Evolutionary conservation across 2,329 filamentous ascomycete species (phyloP).

Genomic region (Fusarium veterinarium): DNA sequence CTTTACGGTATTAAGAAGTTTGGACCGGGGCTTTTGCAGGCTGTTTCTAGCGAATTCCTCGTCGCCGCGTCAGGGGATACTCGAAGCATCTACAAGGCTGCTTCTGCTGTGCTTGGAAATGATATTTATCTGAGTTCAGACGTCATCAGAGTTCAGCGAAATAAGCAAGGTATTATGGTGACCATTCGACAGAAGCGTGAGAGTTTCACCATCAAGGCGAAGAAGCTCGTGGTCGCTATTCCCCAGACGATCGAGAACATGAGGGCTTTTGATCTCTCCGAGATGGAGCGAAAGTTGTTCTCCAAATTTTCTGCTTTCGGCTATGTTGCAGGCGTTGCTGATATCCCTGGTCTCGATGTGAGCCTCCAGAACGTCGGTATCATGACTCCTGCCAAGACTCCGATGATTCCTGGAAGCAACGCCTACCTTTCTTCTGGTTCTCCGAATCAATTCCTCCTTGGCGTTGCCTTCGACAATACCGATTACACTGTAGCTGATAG

Average conservation of each 20-base stretch:
- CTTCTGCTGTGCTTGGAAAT: neutral
- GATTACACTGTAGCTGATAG: slow-evolving; percentile 18
- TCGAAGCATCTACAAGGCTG: slow-evolving; percentile 22
- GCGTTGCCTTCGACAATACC: slow-evolving; percentile 5
- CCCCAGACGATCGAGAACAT: slow-evolving; percentile 26
- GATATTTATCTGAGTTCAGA: slow-evolving; percentile 9
- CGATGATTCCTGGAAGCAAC: slow-evolving; percentile 20
- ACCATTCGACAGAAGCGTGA: neutral
- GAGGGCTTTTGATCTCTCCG: neutral
- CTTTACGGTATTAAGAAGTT: slow-evolving; percentile 36
- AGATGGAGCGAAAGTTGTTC: slow-evolving; percentile 5
- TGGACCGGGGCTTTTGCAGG: slow-evolving; percentile 21
- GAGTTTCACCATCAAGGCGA: slow-evolving; percentile 8
- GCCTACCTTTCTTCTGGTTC: neutral
- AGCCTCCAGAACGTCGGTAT: slow-evolving; percentile 26
- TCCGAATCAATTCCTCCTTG: slow-evolving; percentile 8
- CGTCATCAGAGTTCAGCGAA: neutral
- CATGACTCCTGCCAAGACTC: slow-evolving; percentile 8
- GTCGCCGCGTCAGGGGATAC: slow-evolving; percentile 20
- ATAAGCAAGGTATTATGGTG: neutral
- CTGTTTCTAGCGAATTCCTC: slow-evolving; percentile 9
- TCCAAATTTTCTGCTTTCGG: slow-evolving; percentile 20
- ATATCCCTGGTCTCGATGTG: slow-evolving; percentile 12
- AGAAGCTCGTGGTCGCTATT: slow-evolving; percentile 32
- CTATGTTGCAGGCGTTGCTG: slow-evolving; percentile 22